A percentile compares a stretch with the other conserved stretches of the same genome.
These are phyloP conservation scores for Tagetes patula DNA, from an alignment of 129 eudicot species.

Conservation along the genomic window DNA sequence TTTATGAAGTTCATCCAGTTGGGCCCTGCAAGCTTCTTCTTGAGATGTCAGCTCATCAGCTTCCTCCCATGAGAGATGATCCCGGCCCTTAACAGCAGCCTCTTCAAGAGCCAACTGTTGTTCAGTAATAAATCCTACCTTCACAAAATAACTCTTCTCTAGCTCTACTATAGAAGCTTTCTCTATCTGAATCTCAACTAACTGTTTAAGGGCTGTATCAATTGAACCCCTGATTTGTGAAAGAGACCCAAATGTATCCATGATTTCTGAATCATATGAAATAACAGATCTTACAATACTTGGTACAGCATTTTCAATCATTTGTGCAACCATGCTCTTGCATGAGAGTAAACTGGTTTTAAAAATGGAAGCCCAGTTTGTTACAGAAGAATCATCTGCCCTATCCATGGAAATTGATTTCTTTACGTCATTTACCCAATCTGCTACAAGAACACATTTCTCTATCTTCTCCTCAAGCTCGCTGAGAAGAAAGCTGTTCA, in stretches of 20 bases:
- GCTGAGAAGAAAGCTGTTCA: conserved; percentile 37
- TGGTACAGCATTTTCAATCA: conserved; percentile 73
- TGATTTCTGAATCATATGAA: conserved; percentile 74
- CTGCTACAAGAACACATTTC: conserved; percentile 75
- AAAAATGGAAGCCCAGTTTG: conserved; percentile 79
- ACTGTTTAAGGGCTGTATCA: conserved; percentile 87
- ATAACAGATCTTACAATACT: conserved; percentile 57
- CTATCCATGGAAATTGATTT: conserved; percentile 24
- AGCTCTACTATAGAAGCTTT: conserved; percentile 69
- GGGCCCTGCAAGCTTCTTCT: conserved; percentile 96
- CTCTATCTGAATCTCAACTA: conserved; percentile 82
- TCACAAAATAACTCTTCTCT: conserved; percentile 80
- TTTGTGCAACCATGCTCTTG: conserved; percentile 57
- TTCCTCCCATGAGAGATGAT: conserved; percentile 98
- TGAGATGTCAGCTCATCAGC: conserved; percentile 99
- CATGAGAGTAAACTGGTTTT: conserved; percentile 56
- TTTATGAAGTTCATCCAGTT: conserved; percentile 80
- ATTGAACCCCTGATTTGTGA: conserved; percentile 82
- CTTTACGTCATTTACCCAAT: conserved; percentile 65
- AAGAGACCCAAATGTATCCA: conserved; percentile 90
- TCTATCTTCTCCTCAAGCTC: conserved; percentile 85
- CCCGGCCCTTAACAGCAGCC: conserved; percentile 90
- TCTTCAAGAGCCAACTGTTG: conserved; percentile 94
- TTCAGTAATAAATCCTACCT: conserved; percentile 89
- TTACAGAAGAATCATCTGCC: conserved; percentile 30